These are phyloP conservation scores for Tetracladium setigerum DNA, from an alignment of 495 filamentous ascomycete species.

Conservation along the genomic window DNA sequence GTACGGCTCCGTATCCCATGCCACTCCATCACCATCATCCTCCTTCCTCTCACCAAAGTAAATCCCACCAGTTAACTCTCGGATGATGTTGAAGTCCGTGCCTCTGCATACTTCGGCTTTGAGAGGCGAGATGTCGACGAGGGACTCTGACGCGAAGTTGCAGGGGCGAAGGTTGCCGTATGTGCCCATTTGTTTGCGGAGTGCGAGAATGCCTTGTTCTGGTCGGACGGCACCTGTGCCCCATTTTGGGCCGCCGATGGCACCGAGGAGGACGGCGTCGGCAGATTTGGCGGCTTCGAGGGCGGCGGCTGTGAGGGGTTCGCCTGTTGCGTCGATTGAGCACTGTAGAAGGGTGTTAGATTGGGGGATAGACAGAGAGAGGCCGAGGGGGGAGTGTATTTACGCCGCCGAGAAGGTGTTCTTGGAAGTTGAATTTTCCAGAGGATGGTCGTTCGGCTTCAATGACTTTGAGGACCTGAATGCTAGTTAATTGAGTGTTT, in stretches of 20 bases:
- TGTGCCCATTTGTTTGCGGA: constrained; percentile 89
- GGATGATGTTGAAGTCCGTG: constrained; percentile 90
- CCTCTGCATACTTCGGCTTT: constrained; percentile 81
- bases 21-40: constrained; percentile 69
- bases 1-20: constrained; percentile 88
- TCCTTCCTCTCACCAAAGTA: constrained; percentile 95
- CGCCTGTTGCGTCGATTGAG: constrained; percentile 79
- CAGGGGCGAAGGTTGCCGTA: constrained; percentile 98
- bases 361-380: not conserved
- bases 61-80: constrained; percentile 91
- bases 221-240: constrained; percentile 83
- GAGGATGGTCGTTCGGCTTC: constrained; percentile 59
- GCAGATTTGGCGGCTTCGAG: constrained; percentile 80
- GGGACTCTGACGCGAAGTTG: constrained; percentile 86
- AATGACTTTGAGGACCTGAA: constrained; percentile 65
- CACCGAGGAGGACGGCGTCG: constrained; percentile 88
- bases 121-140: constrained; percentile 82
- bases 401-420: constrained; percentile 91
- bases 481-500: constrained; percentile 4
- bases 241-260: constrained; percentile 98
- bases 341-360: constrained; percentile 38
- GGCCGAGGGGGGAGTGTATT: constrained; percentile 29
- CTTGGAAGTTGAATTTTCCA: constrained; percentile 78
- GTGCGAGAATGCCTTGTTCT: constrained; percentile 86
- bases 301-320: constrained; percentile 76